Evolutionary conservation across 78 protist genomes (phyloP).

Genomic region (Bigelowiella natans): DNA sequence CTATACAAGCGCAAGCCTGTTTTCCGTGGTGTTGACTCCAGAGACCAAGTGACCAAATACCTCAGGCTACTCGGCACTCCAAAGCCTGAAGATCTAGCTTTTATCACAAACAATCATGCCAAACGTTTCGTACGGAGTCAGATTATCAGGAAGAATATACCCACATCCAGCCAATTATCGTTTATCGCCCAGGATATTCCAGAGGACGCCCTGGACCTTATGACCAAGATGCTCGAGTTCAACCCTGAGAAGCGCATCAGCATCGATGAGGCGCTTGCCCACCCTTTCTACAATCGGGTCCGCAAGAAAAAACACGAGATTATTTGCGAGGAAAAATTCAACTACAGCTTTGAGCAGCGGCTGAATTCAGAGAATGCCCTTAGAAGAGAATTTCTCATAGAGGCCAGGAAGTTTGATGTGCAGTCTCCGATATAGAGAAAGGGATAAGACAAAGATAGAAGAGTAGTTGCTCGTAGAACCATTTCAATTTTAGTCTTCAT

Average conservation of each 20-base stretch:
- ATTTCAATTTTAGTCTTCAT: no score
- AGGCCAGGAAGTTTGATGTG: no score
- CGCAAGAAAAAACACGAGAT: background rate
- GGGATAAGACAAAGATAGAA: no score
- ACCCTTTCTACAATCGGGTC: background rate
- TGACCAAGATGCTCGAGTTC: constrained; percentile 12
- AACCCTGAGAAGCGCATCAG: constrained; percentile 3
- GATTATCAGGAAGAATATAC: no score
- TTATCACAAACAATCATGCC: background rate
- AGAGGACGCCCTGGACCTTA: background rate
- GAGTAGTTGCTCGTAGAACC: no score
- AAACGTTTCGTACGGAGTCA: background rate
- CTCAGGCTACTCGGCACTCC: background rate
- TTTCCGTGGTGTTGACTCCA: background rate
- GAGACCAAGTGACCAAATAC: background rate
- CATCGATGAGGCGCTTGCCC: constrained; percentile 9
- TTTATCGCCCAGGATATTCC: background rate
- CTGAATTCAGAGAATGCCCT: background rate
- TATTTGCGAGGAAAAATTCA: background rate
- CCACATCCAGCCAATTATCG: no score
- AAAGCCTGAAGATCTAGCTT: background rate
- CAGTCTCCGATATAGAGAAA: no score
- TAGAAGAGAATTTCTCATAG: background rate
- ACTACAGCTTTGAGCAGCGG: background rate
- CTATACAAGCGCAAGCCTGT: constrained; percentile 27